phyloP scores from a whole-genome alignment of 192 early-diverging fungal genomes.

The Backusella circina region DNA sequence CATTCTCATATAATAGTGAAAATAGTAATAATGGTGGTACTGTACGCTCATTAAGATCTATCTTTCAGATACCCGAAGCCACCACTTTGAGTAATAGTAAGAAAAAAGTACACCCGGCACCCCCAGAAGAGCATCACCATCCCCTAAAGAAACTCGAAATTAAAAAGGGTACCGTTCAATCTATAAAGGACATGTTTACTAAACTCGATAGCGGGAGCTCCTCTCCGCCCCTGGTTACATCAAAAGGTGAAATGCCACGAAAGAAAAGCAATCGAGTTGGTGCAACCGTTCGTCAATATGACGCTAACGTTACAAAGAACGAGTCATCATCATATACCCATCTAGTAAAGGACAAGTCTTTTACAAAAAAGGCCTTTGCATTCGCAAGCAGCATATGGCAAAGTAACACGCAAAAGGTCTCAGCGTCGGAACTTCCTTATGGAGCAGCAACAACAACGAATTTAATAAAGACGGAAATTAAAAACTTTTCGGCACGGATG shows the following conservation, averaged over 20 bases:
- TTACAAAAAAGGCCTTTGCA: neutral
- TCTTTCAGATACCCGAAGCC: neutral
- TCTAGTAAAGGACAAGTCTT: neutral
- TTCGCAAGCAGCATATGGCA: neutral
- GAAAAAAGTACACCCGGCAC: neutral
- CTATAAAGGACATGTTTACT: neutral
- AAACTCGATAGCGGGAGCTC: neutral
- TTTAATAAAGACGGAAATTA: neutral
- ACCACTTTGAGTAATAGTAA: neutral
- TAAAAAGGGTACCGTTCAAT: neutral
- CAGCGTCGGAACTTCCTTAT: neutral
- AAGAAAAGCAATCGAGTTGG: neutral
- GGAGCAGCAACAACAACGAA: neutral
- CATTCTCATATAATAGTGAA: neutral
- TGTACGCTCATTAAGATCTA: constrained; percentile 5
- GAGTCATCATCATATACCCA: neutral
- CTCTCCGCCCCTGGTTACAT: neutral
- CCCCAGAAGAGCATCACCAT: neutral
- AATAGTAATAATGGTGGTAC: neutral
- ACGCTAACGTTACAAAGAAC: neutral
- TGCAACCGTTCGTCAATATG: neutral
- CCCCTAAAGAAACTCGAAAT: neutral
- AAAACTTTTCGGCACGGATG: neutral
- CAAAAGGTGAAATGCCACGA: neutral
- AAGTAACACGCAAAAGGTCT: neutral